phyloP scores from a whole-genome alignment of 345 rosid genomes.

The Moricandia arvensis region DNA sequence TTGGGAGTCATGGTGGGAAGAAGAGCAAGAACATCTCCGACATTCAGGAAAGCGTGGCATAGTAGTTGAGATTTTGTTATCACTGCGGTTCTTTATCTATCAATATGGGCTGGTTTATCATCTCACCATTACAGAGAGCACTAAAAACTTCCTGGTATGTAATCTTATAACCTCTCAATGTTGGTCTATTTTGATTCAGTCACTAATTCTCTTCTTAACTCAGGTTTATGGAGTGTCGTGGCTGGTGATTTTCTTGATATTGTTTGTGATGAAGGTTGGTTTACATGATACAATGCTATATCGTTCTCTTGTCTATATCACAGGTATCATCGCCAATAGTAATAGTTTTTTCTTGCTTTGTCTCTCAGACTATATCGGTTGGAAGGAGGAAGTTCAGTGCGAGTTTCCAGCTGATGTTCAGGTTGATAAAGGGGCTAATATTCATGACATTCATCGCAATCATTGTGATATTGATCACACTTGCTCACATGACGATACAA shows the following conservation, averaged over 20 bases:
- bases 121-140: constrained; percentile 51
- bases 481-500: constrained; percentile 78
- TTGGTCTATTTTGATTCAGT: neutral
- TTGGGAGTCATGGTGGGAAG: constrained; percentile 99
- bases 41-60: constrained; percentile 94
- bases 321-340: neutral
- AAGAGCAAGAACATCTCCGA: constrained; percentile 93
- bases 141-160: constrained; percentile 69
- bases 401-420: constrained; percentile 86
- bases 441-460: constrained; percentile 79
- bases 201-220: neutral
- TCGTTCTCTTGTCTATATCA: neutral
- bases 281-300: neutral
- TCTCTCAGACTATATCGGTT: constrained; percentile 44
- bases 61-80: constrained; percentile 77
- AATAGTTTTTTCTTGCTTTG: neutral
- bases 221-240: constrained; percentile 95
- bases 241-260: constrained; percentile 83
- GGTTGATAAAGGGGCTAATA: constrained; percentile 94
- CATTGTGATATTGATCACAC: constrained; percentile 72
- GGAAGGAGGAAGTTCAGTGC: constrained; percentile 96
- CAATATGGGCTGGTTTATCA: constrained; percentile 98
- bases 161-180: neutral
- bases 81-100: constrained; percentile 85
- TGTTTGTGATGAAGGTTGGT: constrained; percentile 90